phyloP scores from a whole-genome alignment of 2,329 filamentous ascomycete species.

The Berkeleyomyces rouxiae region DNA sequence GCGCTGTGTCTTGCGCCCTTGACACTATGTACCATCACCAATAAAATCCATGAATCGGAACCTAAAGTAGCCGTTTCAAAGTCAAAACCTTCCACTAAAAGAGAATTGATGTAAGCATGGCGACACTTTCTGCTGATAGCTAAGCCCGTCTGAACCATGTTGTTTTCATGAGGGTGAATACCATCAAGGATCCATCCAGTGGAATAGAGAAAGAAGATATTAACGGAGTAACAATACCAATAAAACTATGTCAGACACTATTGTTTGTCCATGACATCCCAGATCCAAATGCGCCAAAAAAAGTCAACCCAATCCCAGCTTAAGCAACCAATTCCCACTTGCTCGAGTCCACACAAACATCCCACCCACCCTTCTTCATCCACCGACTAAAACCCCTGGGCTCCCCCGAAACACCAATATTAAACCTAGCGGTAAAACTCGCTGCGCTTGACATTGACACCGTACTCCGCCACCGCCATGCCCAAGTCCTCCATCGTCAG shows the following conservation, averaged over 20 bases:
- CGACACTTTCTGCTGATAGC: no score
- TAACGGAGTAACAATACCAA: background rate
- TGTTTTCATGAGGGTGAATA: no score
- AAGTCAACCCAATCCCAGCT: background rate
- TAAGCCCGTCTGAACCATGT: no score
- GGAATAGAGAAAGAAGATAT: background rate
- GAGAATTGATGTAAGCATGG: background rate
- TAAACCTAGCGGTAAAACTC: slow-evolving; percentile 69
- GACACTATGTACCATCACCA: slow-evolving; percentile 11
- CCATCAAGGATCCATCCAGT: no score
- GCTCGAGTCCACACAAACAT: background rate
- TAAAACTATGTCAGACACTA: background rate
- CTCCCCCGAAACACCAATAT: no score
- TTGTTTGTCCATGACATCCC: background rate
- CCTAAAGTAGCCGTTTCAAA: background rate
- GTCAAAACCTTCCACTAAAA: background rate
- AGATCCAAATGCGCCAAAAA: slow-evolving; percentile 3
- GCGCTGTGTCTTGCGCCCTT: background rate
- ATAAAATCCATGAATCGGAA: background rate
- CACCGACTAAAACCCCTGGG: background rate
- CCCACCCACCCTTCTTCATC: background rate
- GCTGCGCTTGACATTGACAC: slow-evolving; percentile 90
- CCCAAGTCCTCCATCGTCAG: slow-evolving; percentile 97
- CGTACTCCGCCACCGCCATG: slow-evolving; percentile 96
- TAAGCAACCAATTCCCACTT: background rate